Conservation (phyloP, 176 grass and related monocot species). For the Olyra latifolia region DNA sequence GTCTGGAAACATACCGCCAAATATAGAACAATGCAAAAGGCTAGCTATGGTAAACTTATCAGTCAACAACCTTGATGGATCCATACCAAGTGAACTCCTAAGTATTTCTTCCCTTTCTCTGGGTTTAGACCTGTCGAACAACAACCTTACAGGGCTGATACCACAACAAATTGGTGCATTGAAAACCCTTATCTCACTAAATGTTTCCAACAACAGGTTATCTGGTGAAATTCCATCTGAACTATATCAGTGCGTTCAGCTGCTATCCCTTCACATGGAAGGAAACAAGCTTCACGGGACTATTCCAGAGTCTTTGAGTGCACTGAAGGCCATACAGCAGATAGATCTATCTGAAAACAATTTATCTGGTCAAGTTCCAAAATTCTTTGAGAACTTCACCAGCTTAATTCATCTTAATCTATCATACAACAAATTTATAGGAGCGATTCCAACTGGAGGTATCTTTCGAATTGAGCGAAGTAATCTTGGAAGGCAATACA, state of each 20-base stretch:
- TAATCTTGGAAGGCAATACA: constrained; percentile 13
- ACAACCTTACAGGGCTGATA: not conserved
- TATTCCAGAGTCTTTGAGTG: not conserved
- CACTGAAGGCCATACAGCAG: not conserved
- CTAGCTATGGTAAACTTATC: constrained; percentile 36
- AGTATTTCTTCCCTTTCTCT: not conserved
- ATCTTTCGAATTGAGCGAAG: constrained; percentile 13
- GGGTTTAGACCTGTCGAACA: not conserved
- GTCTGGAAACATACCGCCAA: constrained; percentile 42
- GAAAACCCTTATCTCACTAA: not conserved
- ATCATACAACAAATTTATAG: constrained; percentile 36
- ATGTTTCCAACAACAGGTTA: constrained; percentile 33
- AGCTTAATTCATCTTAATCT: constrained; percentile 24
- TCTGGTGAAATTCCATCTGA: constrained; percentile 1
- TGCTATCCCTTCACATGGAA: constrained; percentile 12
- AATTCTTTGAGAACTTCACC: not conserved
- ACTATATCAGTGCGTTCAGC: constrained; percentile 24
- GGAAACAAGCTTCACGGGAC: not conserved
- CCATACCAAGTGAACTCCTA: constrained; percentile 1
- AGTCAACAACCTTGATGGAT: constrained; percentile 21
- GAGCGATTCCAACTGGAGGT: not conserved
- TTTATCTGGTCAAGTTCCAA: constrained; percentile 16
- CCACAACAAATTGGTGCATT: not conserved
- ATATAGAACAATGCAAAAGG: constrained; percentile 31
- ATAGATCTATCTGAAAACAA: constrained; percentile 32